Percentiles rank a stretch among this genome's conserved stretches.
Conservation (phyloP, 169 alveolate genomes). For the Cryptosporidium xiaoi region DNA sequence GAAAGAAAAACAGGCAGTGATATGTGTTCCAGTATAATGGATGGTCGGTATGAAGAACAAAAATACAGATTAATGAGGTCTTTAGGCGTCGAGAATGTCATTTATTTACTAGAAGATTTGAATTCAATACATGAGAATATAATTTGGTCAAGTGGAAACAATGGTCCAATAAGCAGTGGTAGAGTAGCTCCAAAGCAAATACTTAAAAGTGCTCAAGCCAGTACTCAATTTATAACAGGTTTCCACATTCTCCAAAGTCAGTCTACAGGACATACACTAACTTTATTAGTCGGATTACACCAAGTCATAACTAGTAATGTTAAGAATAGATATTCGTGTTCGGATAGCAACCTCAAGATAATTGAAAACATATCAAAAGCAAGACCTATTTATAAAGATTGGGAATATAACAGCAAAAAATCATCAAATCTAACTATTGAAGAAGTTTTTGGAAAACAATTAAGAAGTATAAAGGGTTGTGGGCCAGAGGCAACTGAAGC, state of each 20-base stretch:
- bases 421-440: slow-evolving; percentile 81
- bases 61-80: slow-evolving; percentile 83
- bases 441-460: slow-evolving; percentile 85
- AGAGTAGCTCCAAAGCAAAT: slow-evolving; percentile 78
- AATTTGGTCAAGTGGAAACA: slow-evolving; percentile 55
- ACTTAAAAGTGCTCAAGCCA: slow-evolving; percentile 76
- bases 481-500: slow-evolving; percentile 85
- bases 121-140: slow-evolving; percentile 70
- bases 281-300: slow-evolving; percentile 77
- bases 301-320: slow-evolving; percentile 60
- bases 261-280: slow-evolving; percentile 78
- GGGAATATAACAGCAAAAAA: slow-evolving; percentile 83
- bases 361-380: slow-evolving; percentile 56
- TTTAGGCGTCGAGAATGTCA: slow-evolving; percentile 81
- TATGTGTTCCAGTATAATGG: slow-evolving; percentile 84
- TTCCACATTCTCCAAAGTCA: slow-evolving; percentile 79
- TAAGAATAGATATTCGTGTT: background rate
- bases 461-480: slow-evolving; percentile 81
- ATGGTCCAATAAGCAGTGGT: slow-evolving; percentile 76
- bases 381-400: slow-evolving; percentile 79
- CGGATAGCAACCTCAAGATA: background rate
- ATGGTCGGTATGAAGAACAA: slow-evolving; percentile 87
- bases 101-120: slow-evolving; percentile 81
- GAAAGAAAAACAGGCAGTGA: slow-evolving; percentile 86
- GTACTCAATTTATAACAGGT: slow-evolving; percentile 79